phyloP scores from a whole-genome alignment of 805 yeast genomes.

The Candida alai region DNA sequence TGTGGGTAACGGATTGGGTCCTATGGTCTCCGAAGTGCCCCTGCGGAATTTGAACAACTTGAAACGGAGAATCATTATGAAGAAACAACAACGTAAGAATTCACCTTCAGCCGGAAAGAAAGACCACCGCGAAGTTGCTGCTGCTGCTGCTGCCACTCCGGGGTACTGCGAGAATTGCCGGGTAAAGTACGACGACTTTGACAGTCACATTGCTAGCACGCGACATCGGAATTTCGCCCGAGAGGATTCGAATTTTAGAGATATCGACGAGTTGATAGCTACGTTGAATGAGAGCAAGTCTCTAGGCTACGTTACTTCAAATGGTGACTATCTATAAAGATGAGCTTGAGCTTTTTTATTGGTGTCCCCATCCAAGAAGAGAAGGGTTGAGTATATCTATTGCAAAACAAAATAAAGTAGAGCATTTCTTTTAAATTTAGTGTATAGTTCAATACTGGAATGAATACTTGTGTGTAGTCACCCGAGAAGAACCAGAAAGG shows the following conservation, averaged over 20 bases:
- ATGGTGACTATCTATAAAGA: conserved; percentile 30
- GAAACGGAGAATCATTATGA: conserved; percentile 43
- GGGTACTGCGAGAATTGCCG: conserved; percentile 96
- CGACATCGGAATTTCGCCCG: conserved; percentile 78
- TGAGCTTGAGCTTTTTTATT: background rate
- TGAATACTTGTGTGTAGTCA: too few species aligned
- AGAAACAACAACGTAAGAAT: conserved; percentile 29
- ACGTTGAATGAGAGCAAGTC: conserved; percentile 41
- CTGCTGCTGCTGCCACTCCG: too few species aligned
- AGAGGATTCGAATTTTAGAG: conserved; percentile 64
- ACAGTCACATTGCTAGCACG: conserved; percentile 64
- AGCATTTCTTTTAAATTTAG: too few species aligned
- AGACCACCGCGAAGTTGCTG: conserved; percentile 18
- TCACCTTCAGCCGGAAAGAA: conserved; percentile 7
- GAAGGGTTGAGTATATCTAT: background rate
- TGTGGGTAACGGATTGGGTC: conserved; percentile 56
- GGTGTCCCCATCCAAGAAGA: background rate
- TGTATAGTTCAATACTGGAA: too few species aligned
- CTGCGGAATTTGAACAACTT: conserved; percentile 48
- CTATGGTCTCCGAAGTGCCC: conserved; percentile 53
- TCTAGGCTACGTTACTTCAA: conserved; percentile 40
- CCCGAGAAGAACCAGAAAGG: conserved; percentile 1
- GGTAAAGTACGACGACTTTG: conserved; percentile 74
- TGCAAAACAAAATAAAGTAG: background rate
- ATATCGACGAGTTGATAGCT: conserved; percentile 69